phyloP scores from a whole-genome alignment of 345 rosid species.

The Ceriops decandra region DNA sequence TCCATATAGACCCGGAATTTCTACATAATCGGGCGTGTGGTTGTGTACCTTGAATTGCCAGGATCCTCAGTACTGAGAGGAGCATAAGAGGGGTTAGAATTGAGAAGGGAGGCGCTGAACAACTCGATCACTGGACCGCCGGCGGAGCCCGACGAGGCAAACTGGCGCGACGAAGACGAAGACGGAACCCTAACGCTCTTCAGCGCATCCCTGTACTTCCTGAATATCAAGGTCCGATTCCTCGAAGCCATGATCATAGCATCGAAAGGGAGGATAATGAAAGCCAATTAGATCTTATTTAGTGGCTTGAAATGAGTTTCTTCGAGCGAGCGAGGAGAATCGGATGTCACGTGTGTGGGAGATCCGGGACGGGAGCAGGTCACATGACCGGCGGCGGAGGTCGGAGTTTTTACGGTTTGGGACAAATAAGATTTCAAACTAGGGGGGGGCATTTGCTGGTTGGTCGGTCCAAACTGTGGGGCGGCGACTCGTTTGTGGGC shows the following conservation, averaged over 20 bases:
- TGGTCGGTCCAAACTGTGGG: slow-evolving; percentile 8
- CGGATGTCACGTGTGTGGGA: not conserved
- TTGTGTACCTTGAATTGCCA: slow-evolving; percentile 61
- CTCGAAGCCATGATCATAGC: slow-evolving; percentile 64
- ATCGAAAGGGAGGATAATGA: not conserved
- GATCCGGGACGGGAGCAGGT: not conserved
- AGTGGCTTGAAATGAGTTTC: too few species aligned
- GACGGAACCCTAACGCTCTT: slow-evolving; percentile 77
- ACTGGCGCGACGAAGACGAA: slow-evolving; percentile 25
- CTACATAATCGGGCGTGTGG: not conserved
- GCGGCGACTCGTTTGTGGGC: not conserved
- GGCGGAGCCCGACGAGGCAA: slow-evolving; percentile 28
- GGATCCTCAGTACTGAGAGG: slow-evolving; percentile 93
- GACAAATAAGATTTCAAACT: not conserved
- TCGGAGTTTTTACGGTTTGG: not conserved
- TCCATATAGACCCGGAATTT: not conserved
- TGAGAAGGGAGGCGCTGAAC: slow-evolving; percentile 73
- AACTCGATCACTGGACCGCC: slow-evolving; percentile 90
- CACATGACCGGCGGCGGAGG: not conserved
- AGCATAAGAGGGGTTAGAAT: slow-evolving; percentile 60
- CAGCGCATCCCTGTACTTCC: slow-evolving; percentile 79
- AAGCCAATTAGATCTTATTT: not conserved
- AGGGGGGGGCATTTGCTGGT: not conserved
- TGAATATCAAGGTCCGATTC: slow-evolving; percentile 64
- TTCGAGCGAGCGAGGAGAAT: too few species aligned